Base-by-base conservation (phyloP, 495 filamentous ascomycete species). In the Aspergillus avenaceus region DNA sequence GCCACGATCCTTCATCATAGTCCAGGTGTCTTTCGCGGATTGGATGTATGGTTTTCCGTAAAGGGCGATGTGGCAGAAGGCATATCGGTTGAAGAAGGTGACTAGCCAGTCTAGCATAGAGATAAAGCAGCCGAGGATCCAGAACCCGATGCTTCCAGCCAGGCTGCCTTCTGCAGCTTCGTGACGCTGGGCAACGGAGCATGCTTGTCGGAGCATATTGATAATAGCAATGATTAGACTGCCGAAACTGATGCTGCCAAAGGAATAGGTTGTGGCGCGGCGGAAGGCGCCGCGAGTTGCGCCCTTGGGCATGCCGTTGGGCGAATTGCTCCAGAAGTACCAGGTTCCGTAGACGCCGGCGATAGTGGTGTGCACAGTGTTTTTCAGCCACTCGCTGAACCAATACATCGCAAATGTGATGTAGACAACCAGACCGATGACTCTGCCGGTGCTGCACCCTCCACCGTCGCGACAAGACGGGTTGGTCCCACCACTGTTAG, bases 381-480 rank as follows among this genome's bases (percentile, higher is more conserved):
- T 96, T 70, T 96, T 96, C 49, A 96, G 63, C 79, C 86, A 90
- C 62, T 96, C 91, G 21, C 84, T 86, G 54, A 96, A 82, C 92
- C 91, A 97, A 69, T 95, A 95, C 59, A 78, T 82, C 21, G 90
- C 88, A 59, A 96, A 96, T 0, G 90, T 95, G 45, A 90, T 79
- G 67, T 95, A 96, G 21, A 88, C 86, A 16, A 91, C 70, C 21
- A 97, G 70, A 0, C 92, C 91, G 50, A 88, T 88, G 27, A 96
- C 88, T 54, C 86, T 90, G 13, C 73, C 88, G 3, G 56, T 74
- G 50, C 83, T 84, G 63, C 91, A 96, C n/a, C 80, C 79, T n/a
- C n/a, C n/a, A 0, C 85, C 75, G 53, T 61, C 38, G n/a, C 38
- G 19, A 28, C 90, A 96, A 3, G 86, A 79, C 0, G 88, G 85